A percentile compares a stretch with the other conserved stretches of the same genome.
These are phyloP conservation scores for Chlamydomonas reinhardtii DNA, from an alignment of 163 green algal genomes.

Conservation along the genomic window DNA sequence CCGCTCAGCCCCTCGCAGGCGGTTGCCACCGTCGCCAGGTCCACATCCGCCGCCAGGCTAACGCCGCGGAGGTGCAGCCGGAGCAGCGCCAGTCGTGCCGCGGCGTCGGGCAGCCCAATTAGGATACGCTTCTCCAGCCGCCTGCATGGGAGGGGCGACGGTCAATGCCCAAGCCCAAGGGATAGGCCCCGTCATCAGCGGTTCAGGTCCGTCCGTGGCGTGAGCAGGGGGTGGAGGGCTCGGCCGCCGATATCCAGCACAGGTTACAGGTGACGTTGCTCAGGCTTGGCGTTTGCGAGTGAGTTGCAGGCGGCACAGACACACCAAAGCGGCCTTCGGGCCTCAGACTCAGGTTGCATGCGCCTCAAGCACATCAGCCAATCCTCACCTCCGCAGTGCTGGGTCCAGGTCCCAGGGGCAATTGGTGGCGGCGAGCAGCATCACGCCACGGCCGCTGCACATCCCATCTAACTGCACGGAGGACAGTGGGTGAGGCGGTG, in stretches of 20 bases:
- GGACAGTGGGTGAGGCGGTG: too few species aligned
- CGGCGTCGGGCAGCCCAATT: constrained; percentile 50
- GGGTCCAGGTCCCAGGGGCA: constrained; percentile 92
- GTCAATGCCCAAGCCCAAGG: too few species aligned
- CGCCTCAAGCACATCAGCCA: too few species aligned
- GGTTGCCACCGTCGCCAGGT: constrained; percentile 62
- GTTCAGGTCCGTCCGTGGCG: too few species aligned
- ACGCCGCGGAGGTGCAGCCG: constrained; percentile 51
- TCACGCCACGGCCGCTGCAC: constrained; percentile 59
- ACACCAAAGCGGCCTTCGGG: too few species aligned
- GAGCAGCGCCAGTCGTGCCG: constrained; percentile 53
- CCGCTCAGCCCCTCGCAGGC: constrained; percentile 76
- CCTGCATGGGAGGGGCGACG: constrained; percentile 18
- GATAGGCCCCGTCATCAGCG: too few species aligned
- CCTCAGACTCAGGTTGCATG: too few species aligned
- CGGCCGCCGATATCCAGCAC: too few species aligned
- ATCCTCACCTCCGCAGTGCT: constrained; percentile 67
- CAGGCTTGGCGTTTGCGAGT: too few species aligned
- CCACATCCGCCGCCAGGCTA: not conserved
- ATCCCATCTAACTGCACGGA: constrained; percentile 57
- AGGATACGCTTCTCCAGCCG: constrained; percentile 89
- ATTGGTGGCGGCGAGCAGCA: constrained; percentile 92
- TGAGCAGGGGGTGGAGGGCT: too few species aligned
- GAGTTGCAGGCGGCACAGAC: too few species aligned
- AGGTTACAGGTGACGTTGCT: too few species aligned